Evolutionary conservation across 2,329 filamentous ascomycete genomes (phyloP), one percentile per base, ranked within the genome.

Genomic region (Dothistroma pini): DNA sequence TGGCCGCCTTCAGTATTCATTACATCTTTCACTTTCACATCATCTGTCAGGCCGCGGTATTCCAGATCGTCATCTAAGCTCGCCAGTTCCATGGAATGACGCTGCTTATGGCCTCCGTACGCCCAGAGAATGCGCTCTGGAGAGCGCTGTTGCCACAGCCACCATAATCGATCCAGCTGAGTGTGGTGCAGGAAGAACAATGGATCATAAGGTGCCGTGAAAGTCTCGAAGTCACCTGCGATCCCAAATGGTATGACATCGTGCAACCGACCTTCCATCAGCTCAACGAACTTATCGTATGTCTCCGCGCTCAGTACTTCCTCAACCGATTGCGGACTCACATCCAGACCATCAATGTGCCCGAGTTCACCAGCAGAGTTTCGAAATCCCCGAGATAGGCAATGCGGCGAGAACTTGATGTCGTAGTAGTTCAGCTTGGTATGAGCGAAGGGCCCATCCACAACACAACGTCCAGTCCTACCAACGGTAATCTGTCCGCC

Each of bases 111-210:
- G 10, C 58, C 58, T 21, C 53, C 41, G 22, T 56, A 60, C 9
- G 58, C 19, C 47, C 29, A 21, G 9, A 57, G 25, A 4, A 49
- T 22, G 2, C 41, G 44, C 1, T 56, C 50, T 12, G 57, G 57
- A 22, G 70, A 58, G 11, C 57, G 57, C 32, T 71, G 63, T 41
- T 69, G 65, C 68, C 68, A 69, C 11, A 60, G 59, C 63, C 63
- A 70, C 67, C 65, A 71, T 16, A 70, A 35, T 14, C 64, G 52
- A 53, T 71, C 69, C 19, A 70, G 56, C 61, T 67, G 63, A 3
- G 66, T 63, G 56, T 71, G 69, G 57, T 71, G 69, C n/a, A 70
- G 60, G 61, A 67, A 71, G 58, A 69, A 70, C 7, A 71, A 35
- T 4, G 69, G 67, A 57, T 70, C 67, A 52, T 68, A 62, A 31